Conservation (phyloP, 352 stramenopile species). For the Globisporangium viniferum region DNA sequence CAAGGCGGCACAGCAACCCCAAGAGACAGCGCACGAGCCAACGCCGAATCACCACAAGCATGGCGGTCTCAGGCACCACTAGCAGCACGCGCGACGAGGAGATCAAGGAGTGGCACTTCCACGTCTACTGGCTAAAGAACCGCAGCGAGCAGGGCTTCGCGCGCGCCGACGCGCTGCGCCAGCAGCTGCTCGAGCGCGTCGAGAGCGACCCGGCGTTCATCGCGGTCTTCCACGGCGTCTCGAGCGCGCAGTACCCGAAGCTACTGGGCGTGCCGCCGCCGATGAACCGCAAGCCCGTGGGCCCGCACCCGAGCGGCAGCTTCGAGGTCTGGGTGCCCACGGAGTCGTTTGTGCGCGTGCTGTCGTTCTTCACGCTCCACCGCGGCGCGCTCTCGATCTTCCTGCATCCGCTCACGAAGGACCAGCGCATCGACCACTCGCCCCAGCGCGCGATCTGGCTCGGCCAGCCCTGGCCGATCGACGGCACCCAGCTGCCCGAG, state of each 20-base stretch:
- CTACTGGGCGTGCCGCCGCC: slow-evolving; percentile 27
- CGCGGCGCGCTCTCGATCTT: slow-evolving; percentile 56
- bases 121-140: slow-evolving; percentile 60
- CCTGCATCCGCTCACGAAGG: slow-evolving; percentile 61
- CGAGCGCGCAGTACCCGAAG: slow-evolving; percentile 30
- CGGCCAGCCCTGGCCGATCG: slow-evolving; percentile 36
- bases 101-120: slow-evolving; percentile 78
- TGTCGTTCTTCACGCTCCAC: slow-evolving; percentile 68
- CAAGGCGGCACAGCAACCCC: neutral
- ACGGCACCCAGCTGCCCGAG: slow-evolving; percentile 32
- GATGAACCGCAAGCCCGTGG: slow-evolving; percentile 56
- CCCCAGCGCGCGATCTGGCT: slow-evolving; percentile 48
- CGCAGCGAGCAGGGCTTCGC: slow-evolving; percentile 32
- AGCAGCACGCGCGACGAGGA: neutral
- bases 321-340: slow-evolving; percentile 70
- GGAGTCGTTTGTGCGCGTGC: slow-evolving; percentile 52
- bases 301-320: slow-evolving; percentile 56
- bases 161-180: slow-evolving; percentile 42
- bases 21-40: no score
- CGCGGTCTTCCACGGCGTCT: slow-evolving; percentile 53
- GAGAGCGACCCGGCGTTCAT: slow-evolving; percentile 47
- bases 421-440: slow-evolving; percentile 57
- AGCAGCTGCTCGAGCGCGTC: slow-evolving; percentile 45
- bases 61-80: neutral
- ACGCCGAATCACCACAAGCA: neutral